Percentiles rank a stretch among this genome's conserved stretches.
Conservation (phyloP, 1,284 basidiomycete genomes). For the Tremellales sp. region DNA sequence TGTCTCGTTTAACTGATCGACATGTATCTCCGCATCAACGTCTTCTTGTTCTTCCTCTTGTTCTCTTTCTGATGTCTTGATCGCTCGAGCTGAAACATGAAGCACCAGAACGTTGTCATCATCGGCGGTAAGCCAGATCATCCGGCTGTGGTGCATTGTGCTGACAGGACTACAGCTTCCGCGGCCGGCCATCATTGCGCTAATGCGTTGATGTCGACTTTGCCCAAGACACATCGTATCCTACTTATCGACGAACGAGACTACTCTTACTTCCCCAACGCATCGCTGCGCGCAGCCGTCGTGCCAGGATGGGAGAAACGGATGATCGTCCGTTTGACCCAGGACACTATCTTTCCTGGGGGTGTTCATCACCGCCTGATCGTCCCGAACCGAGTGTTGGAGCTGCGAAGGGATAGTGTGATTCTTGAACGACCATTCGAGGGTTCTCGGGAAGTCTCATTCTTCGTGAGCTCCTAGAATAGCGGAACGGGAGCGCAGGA, state of each 20-base stretch:
- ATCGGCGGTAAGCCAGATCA: slow-evolving; percentile 28
- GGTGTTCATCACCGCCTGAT: slow-evolving; percentile 36
- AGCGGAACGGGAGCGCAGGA: neutral
- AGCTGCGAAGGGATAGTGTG: slow-evolving; percentile 36
- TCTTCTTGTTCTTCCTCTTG: neutral
- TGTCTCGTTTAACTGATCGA: too few relatives aligned
- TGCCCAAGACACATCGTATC: slow-evolving; percentile 46
- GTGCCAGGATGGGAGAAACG: slow-evolving; percentile 49
- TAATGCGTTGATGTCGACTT: slow-evolving; percentile 31
- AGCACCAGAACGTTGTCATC: slow-evolving; percentile 30
- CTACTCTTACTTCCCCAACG: slow-evolving; percentile 43
- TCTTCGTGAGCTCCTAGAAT: slow-evolving; percentile 35
- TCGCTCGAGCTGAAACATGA: neutral
- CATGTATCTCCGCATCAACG: too few relatives aligned
- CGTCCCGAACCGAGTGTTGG: slow-evolving; percentile 37
- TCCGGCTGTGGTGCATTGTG: neutral
- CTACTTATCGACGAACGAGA: slow-evolving; percentile 48
- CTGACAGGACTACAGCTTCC: slow-evolving; percentile 23
- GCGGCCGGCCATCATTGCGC: slow-evolving; percentile 35
- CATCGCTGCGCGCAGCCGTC: slow-evolving; percentile 46
- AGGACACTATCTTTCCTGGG: slow-evolving; percentile 36
- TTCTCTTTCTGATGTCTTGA: neutral
- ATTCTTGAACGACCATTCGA: slow-evolving; percentile 43
- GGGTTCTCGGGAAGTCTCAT: slow-evolving; percentile 41
- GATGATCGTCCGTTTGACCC: slow-evolving; percentile 31